Percentiles rank a stretch among this genome's conserved stretches.
Evolutionary conservation across 2,329 filamentous ascomycete genomes (phyloP).

Genomic region (Chaetothyriales sp.): DNA sequence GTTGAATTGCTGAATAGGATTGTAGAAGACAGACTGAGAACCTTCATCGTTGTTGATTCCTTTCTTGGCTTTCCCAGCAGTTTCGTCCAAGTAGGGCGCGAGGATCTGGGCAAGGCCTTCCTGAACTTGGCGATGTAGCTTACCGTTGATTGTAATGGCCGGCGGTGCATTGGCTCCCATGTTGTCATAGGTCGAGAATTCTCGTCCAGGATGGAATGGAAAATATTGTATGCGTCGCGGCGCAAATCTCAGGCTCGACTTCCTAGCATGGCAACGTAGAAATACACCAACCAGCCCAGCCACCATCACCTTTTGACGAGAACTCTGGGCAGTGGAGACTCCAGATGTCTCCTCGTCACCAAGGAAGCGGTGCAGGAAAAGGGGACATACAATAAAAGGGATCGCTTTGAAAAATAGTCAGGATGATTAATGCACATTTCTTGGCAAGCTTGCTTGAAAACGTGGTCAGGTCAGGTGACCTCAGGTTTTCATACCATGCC

Average conservation of each 20-base stretch:
- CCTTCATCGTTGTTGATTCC: slow-evolving; percentile 45
- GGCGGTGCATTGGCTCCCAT: neutral
- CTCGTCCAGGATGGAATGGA: neutral
- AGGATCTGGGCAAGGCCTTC: slow-evolving; percentile 58
- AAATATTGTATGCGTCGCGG: neutral
- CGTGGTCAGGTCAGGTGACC: too few relatives aligned
- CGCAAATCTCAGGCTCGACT: neutral
- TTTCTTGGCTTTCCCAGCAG: slow-evolving; percentile 27
- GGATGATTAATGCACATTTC: too few relatives aligned
- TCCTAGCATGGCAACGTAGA: neutral
- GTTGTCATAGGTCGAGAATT: neutral
- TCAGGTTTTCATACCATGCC: too few relatives aligned
- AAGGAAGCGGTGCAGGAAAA: neutral
- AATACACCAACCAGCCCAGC: neutral
- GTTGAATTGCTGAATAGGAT: slow-evolving; percentile 98
- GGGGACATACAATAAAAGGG: too few relatives aligned
- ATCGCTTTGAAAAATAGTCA: too few relatives aligned
- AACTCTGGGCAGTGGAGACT: neutral
- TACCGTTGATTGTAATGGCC: slow-evolving; percentile 32
- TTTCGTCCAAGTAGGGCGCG: slow-evolving; percentile 39
- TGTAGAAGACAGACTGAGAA: slow-evolving; percentile 82
- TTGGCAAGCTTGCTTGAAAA: too few relatives aligned
- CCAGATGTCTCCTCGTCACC: neutral
- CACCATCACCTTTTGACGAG: neutral
- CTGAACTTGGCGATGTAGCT: slow-evolving; percentile 46